These are phyloP conservation scores for Hydnum rufescens DNA, from an alignment of 768 basidiomycete genomes.

Conservation along the genomic window DNA sequence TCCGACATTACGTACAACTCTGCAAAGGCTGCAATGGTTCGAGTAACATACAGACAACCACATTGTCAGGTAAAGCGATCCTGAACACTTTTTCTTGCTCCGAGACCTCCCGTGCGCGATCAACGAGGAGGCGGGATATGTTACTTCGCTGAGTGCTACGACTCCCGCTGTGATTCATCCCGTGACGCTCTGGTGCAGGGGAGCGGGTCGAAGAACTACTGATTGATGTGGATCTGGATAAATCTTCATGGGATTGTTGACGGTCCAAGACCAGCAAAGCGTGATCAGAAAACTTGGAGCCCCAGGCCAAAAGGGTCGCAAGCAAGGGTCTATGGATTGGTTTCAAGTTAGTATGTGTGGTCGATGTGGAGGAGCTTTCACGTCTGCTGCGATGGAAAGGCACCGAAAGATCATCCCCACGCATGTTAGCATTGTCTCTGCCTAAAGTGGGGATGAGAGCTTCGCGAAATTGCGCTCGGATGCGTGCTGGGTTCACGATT, in stretches of 20 bases:
- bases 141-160: constrained; percentile 37
- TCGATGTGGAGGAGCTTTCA: neutral
- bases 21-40: constrained; percentile 41
- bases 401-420: neutral
- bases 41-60: constrained; percentile 61
- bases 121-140: constrained; percentile 56
- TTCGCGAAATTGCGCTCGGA: constrained; percentile 48
- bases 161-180: neutral
- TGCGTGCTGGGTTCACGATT: constrained; percentile 64
- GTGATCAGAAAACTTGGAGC: constrained; percentile 86
- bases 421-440: constrained; percentile 3
- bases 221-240: neutral
- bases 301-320: constrained; percentile 79
- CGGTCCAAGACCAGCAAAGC: constrained; percentile 65
- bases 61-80: constrained; percentile 56
- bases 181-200: constrained; percentile 10
- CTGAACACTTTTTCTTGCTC: constrained; percentile 78
- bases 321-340: constrained; percentile 30
- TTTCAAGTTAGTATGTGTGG: neutral
- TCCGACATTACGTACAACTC: constrained; percentile 41
- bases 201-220: neutral
- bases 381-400: neutral
- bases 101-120: constrained; percentile 67
- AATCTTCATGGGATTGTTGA: constrained; percentile 13
- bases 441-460: constrained; percentile 13